phyloP scores from a whole-genome alignment of 1,139 yeast genomes.

The Wickerhamomyces sp. region DNA sequence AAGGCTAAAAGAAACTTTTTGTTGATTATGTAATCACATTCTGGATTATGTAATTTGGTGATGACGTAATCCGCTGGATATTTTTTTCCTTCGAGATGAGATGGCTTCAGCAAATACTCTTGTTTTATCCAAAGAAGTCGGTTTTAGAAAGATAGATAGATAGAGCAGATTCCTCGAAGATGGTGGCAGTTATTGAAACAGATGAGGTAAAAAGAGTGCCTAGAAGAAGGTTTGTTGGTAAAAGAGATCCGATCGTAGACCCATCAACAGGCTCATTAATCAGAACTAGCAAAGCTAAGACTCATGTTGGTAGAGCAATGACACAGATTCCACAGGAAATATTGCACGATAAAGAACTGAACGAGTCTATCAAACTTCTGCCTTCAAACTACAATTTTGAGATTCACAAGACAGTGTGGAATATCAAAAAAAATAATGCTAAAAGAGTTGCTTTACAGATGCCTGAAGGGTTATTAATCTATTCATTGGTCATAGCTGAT shows the following conservation, averaged over 20 bases:
- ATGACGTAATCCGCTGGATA: too few relatives aligned
- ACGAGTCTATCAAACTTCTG: constrained; percentile 70
- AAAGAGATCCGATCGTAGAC: constrained; percentile 22
- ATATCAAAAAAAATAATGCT: constrained; percentile 67
- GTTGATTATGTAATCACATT: too few relatives aligned
- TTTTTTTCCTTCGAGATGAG: too few relatives aligned
- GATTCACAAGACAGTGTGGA: constrained; percentile 94
- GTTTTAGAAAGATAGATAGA: too few relatives aligned
- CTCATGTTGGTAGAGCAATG: constrained; percentile 48
- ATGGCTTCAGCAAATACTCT: too few relatives aligned
- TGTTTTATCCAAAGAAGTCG: too few relatives aligned
- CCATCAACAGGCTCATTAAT: constrained; percentile 25
- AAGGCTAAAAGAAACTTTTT: too few relatives aligned
- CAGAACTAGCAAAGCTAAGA: constrained; percentile 24
- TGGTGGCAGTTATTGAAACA: background rate
- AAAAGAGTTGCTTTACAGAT: constrained; percentile 86
- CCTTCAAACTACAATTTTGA: constrained; percentile 95
- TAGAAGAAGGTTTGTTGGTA: constrained; percentile 42
- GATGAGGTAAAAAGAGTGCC: constrained; percentile 25
- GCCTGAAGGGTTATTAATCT: constrained; percentile 94
- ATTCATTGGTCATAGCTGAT: constrained; percentile 82
- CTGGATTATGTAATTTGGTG: too few relatives aligned
- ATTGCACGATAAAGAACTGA: constrained; percentile 68
- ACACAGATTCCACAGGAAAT: constrained; percentile 93
- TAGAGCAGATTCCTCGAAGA: too few relatives aligned